phyloP scores from a whole-genome alignment of 108 stramenopile species.

The Asterionellopsis glacialis region DNA sequence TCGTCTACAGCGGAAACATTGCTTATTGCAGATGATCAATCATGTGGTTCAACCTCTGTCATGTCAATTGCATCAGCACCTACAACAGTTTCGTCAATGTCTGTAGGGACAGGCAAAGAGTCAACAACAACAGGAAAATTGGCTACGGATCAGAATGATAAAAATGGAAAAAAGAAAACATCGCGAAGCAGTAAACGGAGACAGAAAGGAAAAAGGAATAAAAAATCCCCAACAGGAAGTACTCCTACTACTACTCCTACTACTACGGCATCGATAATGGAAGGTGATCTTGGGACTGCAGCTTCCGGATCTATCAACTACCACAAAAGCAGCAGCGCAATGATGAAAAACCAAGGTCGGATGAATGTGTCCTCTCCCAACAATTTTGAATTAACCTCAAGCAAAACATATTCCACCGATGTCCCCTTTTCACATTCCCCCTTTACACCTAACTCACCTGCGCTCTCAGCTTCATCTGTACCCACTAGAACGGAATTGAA shows the following conservation, averaged over 20 bases:
- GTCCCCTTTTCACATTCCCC: too few relatives aligned
- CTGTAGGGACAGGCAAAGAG: background rate
- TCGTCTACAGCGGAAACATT: conserved; percentile 31
- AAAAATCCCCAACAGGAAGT: background rate
- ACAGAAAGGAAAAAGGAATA: too few relatives aligned
- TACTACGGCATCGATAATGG: background rate
- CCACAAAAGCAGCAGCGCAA: background rate
- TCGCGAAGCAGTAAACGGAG: background rate
- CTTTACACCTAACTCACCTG: too few relatives aligned
- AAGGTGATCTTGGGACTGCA: too few relatives aligned
- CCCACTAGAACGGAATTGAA: too few relatives aligned
- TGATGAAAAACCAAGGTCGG: background rate
- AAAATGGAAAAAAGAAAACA: background rate
- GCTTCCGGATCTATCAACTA: too few relatives aligned
- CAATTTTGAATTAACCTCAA: too few relatives aligned
- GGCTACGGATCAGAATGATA: background rate
- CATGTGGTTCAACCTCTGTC: conserved; percentile 28
- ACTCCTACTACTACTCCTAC: background rate
- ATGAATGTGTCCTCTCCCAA: too few relatives aligned
- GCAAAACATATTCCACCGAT: too few relatives aligned
- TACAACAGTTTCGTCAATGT: background rate
- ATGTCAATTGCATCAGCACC: conserved; percentile 19
- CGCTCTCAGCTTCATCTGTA: too few relatives aligned
- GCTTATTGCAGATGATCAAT: conserved; percentile 28
- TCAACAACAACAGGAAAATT: conserved; percentile 1